Base-by-base conservation (phyloP, 2,329 filamentous ascomycete species). In the Beauveria australis region DNA sequence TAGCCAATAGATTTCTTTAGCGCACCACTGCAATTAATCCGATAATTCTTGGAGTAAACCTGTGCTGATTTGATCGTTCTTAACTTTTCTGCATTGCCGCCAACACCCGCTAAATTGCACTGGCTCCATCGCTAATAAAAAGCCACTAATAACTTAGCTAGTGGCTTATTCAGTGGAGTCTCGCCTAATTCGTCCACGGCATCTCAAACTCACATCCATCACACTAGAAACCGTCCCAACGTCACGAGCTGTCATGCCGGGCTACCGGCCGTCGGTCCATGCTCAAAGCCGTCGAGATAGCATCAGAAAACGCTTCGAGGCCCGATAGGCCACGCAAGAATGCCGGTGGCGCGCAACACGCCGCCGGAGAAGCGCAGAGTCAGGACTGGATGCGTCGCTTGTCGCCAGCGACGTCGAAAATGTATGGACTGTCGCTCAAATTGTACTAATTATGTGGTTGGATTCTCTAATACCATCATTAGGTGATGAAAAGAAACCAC, bases 401-500 rank as follows among this genome's bases (percentile, higher is more conserved):
- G 65, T 51, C 62, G 65, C 40, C 63, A 62, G 53, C 52, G 65
- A 43, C 61, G 65, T 40, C 59, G 65, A 37, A 66, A 66, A 57
- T 66, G 65, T 64, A 64, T 40, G 5, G 3, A 46, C 14, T 26
- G 22, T 22, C 12, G 6, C 37, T 16, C 3, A 28, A 24, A 18
- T 14, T 16, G 33, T 37, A 1, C 14, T 6, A 26, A n/a, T 22
- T 10, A 1, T 22, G 18, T 37, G 18, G 8, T 24, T 16, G 1
- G 1, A 8, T 8, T 8, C 2, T 28, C 18, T 24, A 7, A 37
- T 44, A 41, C 30, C 0, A 8, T 2, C 5, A 3, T 10, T 53
- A 66, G 65, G 65, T 41, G 64, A 66, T 60, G 65, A 66, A 51
- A 49, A 53, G 37, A 65, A 66, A 44, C 65, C 65, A 4, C 62